phyloP scores from a whole-genome alignment of 2,329 filamentous ascomycete species.

The Aspergillus carbonarius region DNA sequence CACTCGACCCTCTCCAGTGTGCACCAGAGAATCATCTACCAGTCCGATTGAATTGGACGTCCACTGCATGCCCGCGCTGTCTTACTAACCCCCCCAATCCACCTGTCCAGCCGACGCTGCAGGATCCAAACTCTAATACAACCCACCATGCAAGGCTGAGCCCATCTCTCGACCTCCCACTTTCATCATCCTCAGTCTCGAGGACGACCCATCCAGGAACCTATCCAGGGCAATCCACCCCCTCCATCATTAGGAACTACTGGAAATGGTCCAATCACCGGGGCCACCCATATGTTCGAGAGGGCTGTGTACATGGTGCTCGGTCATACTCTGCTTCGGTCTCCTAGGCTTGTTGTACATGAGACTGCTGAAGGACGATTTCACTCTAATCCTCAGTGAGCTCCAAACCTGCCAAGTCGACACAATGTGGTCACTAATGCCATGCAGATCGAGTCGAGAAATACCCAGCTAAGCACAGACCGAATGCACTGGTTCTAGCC shows the following conservation, averaged over 20 bases:
- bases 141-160: neutral
- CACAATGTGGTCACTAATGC: neutral
- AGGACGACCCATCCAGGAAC: neutral
- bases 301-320: neutral
- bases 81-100: neutral
- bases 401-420: neutral
- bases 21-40: neutral
- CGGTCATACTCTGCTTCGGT: neutral
- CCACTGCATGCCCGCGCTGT: neutral
- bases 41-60: neutral
- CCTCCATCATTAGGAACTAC: neutral
- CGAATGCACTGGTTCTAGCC: slow-evolving; percentile 6
- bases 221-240: neutral
- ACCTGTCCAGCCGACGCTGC: neutral
- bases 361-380: neutral
- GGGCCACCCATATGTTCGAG: neutral
- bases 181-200: neutral
- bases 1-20: neutral
- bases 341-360: neutral
- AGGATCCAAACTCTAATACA: neutral
- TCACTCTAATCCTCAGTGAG: neutral
- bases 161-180: neutral
- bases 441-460: neutral
- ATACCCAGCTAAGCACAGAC: neutral
- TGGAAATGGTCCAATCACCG: neutral